phyloP scores from a whole-genome alignment of 2,329 filamentous ascomycete species.

The Plenodomus lindquistii region DNA sequence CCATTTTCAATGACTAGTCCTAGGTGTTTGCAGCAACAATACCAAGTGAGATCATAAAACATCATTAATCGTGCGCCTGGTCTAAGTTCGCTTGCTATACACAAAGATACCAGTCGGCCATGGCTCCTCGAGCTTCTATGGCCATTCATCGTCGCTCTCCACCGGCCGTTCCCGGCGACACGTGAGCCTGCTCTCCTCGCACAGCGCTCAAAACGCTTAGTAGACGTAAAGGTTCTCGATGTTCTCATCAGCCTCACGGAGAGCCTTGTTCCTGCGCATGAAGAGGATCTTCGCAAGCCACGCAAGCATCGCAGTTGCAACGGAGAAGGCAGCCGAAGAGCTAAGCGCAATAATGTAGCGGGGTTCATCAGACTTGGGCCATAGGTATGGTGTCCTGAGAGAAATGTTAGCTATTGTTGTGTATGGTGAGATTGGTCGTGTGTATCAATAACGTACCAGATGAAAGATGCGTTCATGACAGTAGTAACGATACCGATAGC shows the following conservation, averaged over 20 bases:
- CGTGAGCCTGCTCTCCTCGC: not conserved
- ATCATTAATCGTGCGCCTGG: too few species aligned
- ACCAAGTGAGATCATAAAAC: too few species aligned
- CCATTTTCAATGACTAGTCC: too few species aligned
- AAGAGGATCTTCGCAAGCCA: slow-evolving; percentile 39
- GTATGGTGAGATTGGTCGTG: not conserved
- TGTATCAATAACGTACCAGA: slow-evolving; percentile 32
- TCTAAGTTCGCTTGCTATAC: too few species aligned
- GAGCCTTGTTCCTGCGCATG: slow-evolving; percentile 37
- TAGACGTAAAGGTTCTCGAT: slow-evolving; percentile 38
- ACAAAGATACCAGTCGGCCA: not conserved
- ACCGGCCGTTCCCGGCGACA: too few species aligned
- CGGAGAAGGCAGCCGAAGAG: slow-evolving; percentile 37
- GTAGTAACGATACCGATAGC: slow-evolving; percentile 51
- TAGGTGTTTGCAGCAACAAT: too few species aligned
- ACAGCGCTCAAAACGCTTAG: slow-evolving; percentile 7
- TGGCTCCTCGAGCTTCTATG: slow-evolving; percentile 3
- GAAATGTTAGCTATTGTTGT: slow-evolving; percentile 3
- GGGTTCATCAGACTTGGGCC: slow-evolving; percentile 37
- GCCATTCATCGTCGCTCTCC: too few species aligned
- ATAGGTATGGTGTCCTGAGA: slow-evolving; percentile 40
- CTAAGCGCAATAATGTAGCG: slow-evolving; percentile 37
- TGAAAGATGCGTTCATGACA: slow-evolving; percentile 48
- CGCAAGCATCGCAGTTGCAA: slow-evolving; percentile 33
- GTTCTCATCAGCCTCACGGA: slow-evolving; percentile 30